phyloP scores from a whole-genome alignment of 2,329 filamentous ascomycete genomes.

The Cercospora sp. region DNA sequence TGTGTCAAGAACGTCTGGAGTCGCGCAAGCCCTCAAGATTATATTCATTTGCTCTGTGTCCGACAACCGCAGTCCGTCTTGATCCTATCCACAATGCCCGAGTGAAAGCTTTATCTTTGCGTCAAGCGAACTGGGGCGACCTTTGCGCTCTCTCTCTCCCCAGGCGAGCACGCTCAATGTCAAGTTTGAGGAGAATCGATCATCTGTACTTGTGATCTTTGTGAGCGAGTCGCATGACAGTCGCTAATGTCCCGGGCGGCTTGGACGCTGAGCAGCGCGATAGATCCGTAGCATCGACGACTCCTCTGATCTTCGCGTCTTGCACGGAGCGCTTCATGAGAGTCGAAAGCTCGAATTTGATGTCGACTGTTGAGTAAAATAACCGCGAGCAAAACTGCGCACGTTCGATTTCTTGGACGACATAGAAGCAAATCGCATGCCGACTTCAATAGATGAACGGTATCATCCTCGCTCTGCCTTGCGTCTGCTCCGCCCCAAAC shows the following conservation, averaged over 20 bases:
- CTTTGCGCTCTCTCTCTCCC: neutral
- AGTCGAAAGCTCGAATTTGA: neutral
- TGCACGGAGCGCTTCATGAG: neutral
- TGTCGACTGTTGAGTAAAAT: neutral
- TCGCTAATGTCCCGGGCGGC: neutral
- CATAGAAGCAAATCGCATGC: neutral
- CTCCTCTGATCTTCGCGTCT: neutral
- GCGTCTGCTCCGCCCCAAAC: conserved; percentile 68
- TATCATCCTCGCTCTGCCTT: conserved; percentile 72
- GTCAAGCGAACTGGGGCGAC: neutral
- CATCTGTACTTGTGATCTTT: neutral
- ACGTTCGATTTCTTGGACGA: neutral
- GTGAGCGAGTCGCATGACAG: neutral
- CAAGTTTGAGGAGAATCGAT: neutral
- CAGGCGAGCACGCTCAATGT: neutral
- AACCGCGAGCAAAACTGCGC: neutral
- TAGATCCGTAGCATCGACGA: neutral
- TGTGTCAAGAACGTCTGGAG: neutral
- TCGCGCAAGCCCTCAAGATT: neutral
- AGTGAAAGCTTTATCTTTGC: neutral
- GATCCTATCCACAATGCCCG: neutral
- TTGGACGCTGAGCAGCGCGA: neutral
- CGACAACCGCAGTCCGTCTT: neutral
- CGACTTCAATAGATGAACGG: conserved; percentile 55
- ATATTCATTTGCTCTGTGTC: neutral